Percentiles rank a stretch among this genome's conserved stretches.
Conservation (phyloP, 257 asterid species). For the Cordia subcordata region DNA sequence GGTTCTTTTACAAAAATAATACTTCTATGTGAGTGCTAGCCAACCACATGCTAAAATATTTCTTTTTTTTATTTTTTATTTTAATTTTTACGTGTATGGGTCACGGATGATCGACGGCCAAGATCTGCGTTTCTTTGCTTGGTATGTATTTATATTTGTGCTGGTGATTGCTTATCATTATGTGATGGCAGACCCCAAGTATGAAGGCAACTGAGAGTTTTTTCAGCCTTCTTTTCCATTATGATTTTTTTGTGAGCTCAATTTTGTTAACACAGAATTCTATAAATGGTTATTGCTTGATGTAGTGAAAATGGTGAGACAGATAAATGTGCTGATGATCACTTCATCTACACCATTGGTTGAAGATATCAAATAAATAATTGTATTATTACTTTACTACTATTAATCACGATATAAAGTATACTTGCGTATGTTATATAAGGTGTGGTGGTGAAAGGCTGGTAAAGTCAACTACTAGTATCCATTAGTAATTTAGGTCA, state of each 20-base stretch:
- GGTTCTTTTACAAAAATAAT: background rate
- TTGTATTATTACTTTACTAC: no score
- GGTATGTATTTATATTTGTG: conserved; percentile 77
- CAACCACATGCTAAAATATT: conserved; percentile 2
- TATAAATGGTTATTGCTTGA: conserved; percentile 18
- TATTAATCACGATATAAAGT: no score
- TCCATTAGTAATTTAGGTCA: no score
- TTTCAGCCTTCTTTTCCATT: conserved; percentile 13
- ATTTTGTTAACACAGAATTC: conserved; percentile 20
- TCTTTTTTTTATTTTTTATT: conserved; percentile 4
- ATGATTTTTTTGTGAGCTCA: conserved; percentile 20
- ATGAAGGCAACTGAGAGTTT: conserved; percentile 65
- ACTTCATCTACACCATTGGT: no score
- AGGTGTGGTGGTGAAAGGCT: no score
- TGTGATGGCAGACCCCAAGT: conserved; percentile 89
- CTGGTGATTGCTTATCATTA: conserved; percentile 90
- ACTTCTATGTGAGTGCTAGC: conserved; percentile 2
- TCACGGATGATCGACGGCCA: conserved; percentile 93
- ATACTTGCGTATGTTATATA: no score
- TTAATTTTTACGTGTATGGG: conserved; percentile 18
- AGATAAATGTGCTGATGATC: no score
- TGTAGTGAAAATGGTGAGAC: no score
- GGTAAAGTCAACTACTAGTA: no score
- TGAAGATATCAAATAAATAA: no score
- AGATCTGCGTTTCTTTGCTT: conserved; percentile 93